Percentiles rank a stretch among this genome's conserved stretches.
Conservation (phyloP, 1,284 basidiomycete genomes). For the Ustilago xerochloae region DNA sequence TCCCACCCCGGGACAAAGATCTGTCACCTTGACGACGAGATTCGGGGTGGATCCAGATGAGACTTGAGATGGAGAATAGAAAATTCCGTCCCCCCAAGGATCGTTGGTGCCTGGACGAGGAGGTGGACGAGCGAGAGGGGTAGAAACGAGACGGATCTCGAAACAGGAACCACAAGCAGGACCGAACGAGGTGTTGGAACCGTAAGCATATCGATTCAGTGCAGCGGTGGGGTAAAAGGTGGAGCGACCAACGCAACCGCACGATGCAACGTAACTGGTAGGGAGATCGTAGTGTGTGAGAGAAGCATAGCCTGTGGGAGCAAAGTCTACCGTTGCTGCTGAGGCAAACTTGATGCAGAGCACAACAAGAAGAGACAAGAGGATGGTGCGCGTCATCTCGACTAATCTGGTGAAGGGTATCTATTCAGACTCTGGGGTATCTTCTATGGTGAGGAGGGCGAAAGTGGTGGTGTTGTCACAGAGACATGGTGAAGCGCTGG, state of each 20-base stretch:
- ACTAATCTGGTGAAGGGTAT: not conserved
- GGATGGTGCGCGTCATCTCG: not conserved
- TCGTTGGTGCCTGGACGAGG: slow-evolving; percentile 16
- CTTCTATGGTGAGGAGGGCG: not conserved
- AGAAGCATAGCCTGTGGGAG: slow-evolving; percentile 44
- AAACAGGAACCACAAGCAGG: slow-evolving; percentile 55
- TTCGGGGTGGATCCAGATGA: slow-evolving; percentile 32
- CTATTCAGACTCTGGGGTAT: not conserved
- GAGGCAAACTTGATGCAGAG: not conserved
- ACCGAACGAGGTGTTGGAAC: slow-evolving; percentile 52
- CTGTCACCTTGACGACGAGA: slow-evolving; percentile 57
- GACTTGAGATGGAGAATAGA: slow-evolving; percentile 23
- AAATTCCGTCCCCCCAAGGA: slow-evolving; percentile 50
- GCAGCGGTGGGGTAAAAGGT: slow-evolving; percentile 56
- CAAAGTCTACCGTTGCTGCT: slow-evolving; percentile 26
- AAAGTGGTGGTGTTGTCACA: not conserved
- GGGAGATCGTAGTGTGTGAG: slow-evolving; percentile 61
- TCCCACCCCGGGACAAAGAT: slow-evolving; percentile 49
- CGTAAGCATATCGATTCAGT: slow-evolving; percentile 50
- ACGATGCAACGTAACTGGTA: slow-evolving; percentile 52
- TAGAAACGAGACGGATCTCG: slow-evolving; percentile 46
- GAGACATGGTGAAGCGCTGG: not conserved
- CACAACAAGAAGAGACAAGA: slow-evolving; percentile 2
- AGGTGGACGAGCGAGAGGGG: slow-evolving; percentile 43
- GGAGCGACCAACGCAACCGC: slow-evolving; percentile 53